Conservation (phyloP, 768 basidiomycete genomes). For the Pulveroboletus sp. region DNA sequence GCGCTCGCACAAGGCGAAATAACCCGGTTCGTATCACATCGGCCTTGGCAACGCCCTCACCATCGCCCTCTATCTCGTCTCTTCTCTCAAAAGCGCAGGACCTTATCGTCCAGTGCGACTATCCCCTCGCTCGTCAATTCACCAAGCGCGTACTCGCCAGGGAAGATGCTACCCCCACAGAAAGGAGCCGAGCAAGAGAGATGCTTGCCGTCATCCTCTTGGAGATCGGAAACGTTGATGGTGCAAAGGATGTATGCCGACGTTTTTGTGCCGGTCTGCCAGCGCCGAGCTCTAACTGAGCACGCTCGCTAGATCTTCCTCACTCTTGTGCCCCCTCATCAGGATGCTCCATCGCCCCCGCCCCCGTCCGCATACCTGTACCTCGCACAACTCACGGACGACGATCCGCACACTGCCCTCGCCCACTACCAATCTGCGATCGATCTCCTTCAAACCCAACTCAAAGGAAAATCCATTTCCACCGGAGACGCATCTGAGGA, state of each 20-base stretch:
- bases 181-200: slow-evolving; percentile 67
- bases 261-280: not conserved
- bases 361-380: slow-evolving; percentile 80
- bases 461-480: slow-evolving; percentile 68
- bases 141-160: slow-evolving; percentile 60
- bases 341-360: slow-evolving; percentile 53
- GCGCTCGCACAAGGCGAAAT: slow-evolving; percentile 44
- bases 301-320: slow-evolving; percentile 50
- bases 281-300: not conserved
- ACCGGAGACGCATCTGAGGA: slow-evolving; percentile 32
- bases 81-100: slow-evolving; percentile 74
- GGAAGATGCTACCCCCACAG: slow-evolving; percentile 38
- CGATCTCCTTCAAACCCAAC: slow-evolving; percentile 57
- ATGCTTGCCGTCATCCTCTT: slow-evolving; percentile 75
- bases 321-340: slow-evolving; percentile 55
- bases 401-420: slow-evolving; percentile 69
- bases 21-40: slow-evolving; percentile 13
- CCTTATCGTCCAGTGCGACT: slow-evolving; percentile 82
- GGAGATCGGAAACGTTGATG: slow-evolving; percentile 72
- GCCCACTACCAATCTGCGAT: slow-evolving; percentile 78
- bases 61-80: slow-evolving; percentile 44
- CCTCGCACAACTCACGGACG: slow-evolving; percentile 79
- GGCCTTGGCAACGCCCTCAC: slow-evolving; percentile 11
- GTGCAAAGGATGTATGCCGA: slow-evolving; percentile 58
- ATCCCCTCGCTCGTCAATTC: slow-evolving; percentile 74